These are phyloP conservation scores for Thalassiosira profunda DNA, from an alignment of 108 stramenopile genomes.

Conservation along the genomic window DNA sequence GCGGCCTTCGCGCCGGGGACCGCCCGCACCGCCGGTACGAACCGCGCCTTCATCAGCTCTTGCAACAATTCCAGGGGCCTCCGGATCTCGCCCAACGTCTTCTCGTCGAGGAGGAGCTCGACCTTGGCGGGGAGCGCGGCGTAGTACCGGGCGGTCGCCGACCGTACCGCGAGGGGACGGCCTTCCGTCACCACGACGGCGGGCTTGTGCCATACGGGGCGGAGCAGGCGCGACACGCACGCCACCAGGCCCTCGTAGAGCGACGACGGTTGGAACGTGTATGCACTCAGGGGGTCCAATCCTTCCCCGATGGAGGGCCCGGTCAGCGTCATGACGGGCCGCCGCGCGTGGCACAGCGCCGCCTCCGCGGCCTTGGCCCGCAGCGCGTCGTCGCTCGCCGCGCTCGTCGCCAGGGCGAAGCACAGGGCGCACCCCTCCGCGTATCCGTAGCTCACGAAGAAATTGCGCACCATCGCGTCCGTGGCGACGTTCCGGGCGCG, in stretches of 20 bases:
- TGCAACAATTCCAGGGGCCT: conserved; percentile 58
- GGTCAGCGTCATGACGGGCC: conserved; percentile 36
- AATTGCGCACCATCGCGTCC: conserved; percentile 61
- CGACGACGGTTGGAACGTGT: conserved; percentile 70
- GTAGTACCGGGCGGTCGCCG: conserved; percentile 45
- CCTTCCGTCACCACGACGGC: conserved; percentile 90
- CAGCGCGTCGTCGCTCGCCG: conserved; percentile 40
- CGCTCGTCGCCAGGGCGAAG: conserved; percentile 64
- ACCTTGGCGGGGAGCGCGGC: conserved; percentile 74
- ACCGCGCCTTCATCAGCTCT: conserved; percentile 58
- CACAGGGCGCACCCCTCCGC: conserved; percentile 87
- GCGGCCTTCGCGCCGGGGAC: conserved; percentile 61
- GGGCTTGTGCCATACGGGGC: conserved; percentile 91
- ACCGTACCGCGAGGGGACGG: conserved; percentile 30
- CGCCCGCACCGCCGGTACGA: conserved; percentile 59
- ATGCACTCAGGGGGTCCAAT: conserved; percentile 50
- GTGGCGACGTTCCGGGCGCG: conserved; percentile 58
- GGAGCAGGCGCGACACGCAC: conserved; percentile 72
- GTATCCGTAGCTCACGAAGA: conserved; percentile 83
- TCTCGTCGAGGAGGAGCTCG: conserved; percentile 78
- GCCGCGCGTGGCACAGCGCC: conserved; percentile 41
- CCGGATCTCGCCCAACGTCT: conserved; percentile 60
- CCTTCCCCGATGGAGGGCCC: conserved; percentile 41
- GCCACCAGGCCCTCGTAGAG: conserved; percentile 72
- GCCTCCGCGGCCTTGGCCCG: conserved; percentile 53